Base-by-base conservation (phyloP, 2,329 filamentous ascomycete species). In the Fusarium caatingaense region DNA sequence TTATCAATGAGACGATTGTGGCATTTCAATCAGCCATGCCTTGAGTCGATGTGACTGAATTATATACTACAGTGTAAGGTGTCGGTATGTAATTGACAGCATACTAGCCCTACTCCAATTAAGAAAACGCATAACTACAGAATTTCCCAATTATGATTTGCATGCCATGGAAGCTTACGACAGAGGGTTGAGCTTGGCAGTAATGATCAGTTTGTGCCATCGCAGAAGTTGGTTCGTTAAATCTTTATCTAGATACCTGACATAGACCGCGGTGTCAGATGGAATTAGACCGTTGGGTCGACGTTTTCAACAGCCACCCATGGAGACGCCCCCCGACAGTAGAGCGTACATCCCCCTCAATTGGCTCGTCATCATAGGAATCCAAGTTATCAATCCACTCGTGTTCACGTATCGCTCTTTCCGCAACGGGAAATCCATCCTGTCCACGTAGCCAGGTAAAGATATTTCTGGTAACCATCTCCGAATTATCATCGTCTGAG, bases 371-470 rank as follows among this genome's bases (percentile, higher is more conserved):
- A 20, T 76, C 74, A 12, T 75, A 74, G 23, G 55, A 69, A 10
- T 76, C 66, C 20, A 76, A 56, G 55, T 76, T 75, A 11, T 75
- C 74, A 42, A 77, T 74, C 76, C 76, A 78, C 45, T 75, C 70
- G 40, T 77, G 76, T 45, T 76, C 56, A 30, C 72, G 69, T 53
- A 78, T 76, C 34, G 47, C 72, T 37, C 70, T 72, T 55, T 77
- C 76, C 2, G 69, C 72, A 16, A 78, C 63, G 13, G 75, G 74
- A 63, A 76, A 78, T 4, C 76, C 73, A 15, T 73, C 71, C 5
- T 73, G 56, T 28, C 68, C 72, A 28, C 74, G 74, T 15, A 78
- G 72, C 72, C 73, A 78, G 27, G 68, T 74, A 34, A 78, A 78
- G 44, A 77, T 70, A 30, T 77, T 76, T 20, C 69, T 65, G 6